phyloP scores from a whole-genome alignment of 163 green algal species.

The Chlorella variabilis region DNA sequence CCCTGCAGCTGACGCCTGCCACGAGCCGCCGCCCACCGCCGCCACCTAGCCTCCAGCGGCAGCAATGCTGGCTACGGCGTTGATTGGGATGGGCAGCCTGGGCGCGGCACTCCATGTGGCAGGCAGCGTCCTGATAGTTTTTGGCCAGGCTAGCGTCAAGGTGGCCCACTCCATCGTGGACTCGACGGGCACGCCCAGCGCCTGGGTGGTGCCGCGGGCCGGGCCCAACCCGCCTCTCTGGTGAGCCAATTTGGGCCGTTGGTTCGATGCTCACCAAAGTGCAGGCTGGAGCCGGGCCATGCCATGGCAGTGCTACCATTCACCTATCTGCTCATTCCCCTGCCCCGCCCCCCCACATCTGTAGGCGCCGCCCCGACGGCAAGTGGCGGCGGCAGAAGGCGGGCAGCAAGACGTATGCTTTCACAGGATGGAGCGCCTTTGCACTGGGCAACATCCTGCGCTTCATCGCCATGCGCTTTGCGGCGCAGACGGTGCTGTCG shows the following conservation, averaged over 20 bases:
- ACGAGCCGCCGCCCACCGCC: no score
- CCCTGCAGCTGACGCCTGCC: no score
- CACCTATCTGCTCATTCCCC: neutral
- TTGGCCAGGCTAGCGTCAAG: slow-evolving; percentile 54
- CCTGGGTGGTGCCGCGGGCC: slow-evolving; percentile 41
- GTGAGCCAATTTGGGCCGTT: slow-evolving; percentile 11
- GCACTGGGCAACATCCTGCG: slow-evolving; percentile 58
- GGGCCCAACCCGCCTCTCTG: slow-evolving; percentile 23
- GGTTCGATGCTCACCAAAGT: no score
- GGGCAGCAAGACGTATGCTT: slow-evolving; percentile 46
- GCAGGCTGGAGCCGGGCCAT: neutral
- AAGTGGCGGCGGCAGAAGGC: slow-evolving; percentile 51
- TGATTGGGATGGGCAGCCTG: no score
- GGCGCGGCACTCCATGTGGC: slow-evolving; percentile 56
- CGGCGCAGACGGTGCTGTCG: slow-evolving; percentile 58
- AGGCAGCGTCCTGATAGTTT: slow-evolving; percentile 60
- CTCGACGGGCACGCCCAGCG: slow-evolving; percentile 34
- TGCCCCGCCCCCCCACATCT: neutral
- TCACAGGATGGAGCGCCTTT: slow-evolving; percentile 53
- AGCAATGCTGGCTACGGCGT: no score
- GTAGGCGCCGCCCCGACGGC: slow-evolving; percentile 57
- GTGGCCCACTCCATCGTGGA: slow-evolving; percentile 55
- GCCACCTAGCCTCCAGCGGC: no score
- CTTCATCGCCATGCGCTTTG: slow-evolving; percentile 66
- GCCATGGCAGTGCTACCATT: neutral